Conservation (phyloP, 805 yeast species). For the Hanseniaspora mollemarum region DNA sequence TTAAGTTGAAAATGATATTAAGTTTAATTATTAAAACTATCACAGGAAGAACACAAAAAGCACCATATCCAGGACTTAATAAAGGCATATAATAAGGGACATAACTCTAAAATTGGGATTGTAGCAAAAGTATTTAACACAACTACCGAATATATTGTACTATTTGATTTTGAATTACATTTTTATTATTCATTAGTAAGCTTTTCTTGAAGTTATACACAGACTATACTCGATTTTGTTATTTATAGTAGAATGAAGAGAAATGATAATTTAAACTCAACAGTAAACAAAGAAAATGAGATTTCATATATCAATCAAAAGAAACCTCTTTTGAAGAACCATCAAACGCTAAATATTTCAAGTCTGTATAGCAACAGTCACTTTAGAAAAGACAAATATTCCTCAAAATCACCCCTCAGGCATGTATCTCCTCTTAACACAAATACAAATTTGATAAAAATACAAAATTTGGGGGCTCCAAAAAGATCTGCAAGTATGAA, state of each 20-base stretch:
- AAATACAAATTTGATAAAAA: neutral
- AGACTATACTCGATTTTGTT: too few species aligned
- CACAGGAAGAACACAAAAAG: too few species aligned
- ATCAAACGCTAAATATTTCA: neutral
- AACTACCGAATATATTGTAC: too few species aligned
- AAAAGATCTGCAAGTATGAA: neutral
- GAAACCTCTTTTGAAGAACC: neutral
- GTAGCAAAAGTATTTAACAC: too few species aligned
- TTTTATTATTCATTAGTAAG: too few species aligned
- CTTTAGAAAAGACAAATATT: too few species aligned
- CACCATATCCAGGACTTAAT: too few species aligned
- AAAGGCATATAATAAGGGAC: too few species aligned
- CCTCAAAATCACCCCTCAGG: neutral
- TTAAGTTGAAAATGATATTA: too few species aligned
- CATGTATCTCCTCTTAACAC: neutral
- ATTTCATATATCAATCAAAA: neutral
- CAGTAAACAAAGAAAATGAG: neutral
- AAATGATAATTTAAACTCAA: neutral
- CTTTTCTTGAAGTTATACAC: neutral
- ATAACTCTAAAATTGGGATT: too few species aligned
- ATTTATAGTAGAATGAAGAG: neutral
- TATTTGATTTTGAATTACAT: too few species aligned
- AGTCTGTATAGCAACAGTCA: neutral
- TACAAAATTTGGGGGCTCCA: neutral
- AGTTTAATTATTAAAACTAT: too few species aligned